These are phyloP conservation scores for Plasmodium cynomolgi DNA, from an alignment of 169 alveolate species.

Conservation along the genomic window DNA sequence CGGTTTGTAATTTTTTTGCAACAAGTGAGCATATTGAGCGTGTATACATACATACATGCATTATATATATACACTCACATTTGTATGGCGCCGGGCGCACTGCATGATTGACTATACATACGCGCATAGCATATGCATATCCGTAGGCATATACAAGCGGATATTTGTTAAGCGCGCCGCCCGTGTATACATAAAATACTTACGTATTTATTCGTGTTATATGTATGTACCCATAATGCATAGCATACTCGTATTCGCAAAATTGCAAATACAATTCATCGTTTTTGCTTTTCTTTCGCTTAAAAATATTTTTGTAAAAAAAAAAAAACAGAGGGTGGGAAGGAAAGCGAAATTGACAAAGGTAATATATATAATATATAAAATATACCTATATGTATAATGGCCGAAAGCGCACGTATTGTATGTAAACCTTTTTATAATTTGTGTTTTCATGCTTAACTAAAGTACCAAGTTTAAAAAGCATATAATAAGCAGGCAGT, in stretches of 20 bases:
- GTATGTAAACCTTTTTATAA: neutral
- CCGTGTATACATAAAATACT: neutral
- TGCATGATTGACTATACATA: neutral
- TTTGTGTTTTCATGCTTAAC: conserved; percentile 17
- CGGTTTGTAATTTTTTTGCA: neutral
- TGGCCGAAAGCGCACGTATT: neutral
- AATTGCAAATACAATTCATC: conserved; percentile 17
- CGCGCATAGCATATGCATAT: neutral
- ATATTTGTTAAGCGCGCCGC: neutral
- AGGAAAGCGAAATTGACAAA: conserved; percentile 11
- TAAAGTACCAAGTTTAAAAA: conserved; percentile 22
- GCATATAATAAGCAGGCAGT: conserved; percentile 10
- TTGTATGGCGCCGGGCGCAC: neutral
- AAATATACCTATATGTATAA: conserved; percentile 1
- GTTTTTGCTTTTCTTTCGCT: neutral
- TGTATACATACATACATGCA: neutral
- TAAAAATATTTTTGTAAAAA: conserved; percentile 1
- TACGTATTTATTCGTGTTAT: no score
- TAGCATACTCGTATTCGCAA: conserved; percentile 10
- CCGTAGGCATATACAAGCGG: neutral
- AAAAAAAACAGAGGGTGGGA: conserved; percentile 12
- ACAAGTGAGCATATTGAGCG: neutral
- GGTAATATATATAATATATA: no score
- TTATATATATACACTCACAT: neutral
- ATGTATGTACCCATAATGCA: neutral